Percentiles rank a stretch among this genome's conserved stretches.
These are phyloP conservation scores for Eucalyptus pauciflora DNA, from an alignment of 345 rosid species.

Conservation along the genomic window DNA sequence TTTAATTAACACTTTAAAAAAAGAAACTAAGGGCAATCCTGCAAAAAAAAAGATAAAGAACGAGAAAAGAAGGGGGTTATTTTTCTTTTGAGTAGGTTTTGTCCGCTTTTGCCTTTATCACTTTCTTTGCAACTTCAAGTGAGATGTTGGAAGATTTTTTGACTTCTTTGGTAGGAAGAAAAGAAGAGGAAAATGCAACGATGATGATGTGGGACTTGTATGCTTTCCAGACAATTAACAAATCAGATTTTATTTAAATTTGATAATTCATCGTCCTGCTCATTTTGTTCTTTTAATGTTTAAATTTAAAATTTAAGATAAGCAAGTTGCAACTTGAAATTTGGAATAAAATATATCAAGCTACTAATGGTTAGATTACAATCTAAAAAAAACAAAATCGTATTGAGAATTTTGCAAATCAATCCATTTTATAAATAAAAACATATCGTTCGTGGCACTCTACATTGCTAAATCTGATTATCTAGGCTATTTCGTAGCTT, in stretches of 20 bases:
- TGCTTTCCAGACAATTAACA: not conserved
- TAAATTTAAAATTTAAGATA: no score
- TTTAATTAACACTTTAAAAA: no score
- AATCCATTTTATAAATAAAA: not conserved
- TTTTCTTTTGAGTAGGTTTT: not conserved
- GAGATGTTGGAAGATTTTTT: not conserved
- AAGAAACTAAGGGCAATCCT: no score
- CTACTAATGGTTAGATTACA: no score
- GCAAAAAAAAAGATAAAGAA: no score
- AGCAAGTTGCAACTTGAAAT: accelerated
- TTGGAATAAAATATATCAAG: no score
- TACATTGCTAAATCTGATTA: not conserved
- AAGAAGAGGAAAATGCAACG: not conserved
- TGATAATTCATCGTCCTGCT: not conserved
- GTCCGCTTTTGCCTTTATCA: not conserved
- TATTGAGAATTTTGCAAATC: no score
- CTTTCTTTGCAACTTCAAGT: not conserved
- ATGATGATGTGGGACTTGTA: not conserved
- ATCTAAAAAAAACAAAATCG: no score
- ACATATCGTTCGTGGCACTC: not conserved
- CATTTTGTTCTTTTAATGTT: not conserved
- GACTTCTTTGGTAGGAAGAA: not conserved
- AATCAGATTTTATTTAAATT: no score
- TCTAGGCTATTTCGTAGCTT: not conserved
- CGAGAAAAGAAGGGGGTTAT: no score